Base-by-base conservation (phyloP, 306 rosid species). In the Quercus agrifolia region DNA sequence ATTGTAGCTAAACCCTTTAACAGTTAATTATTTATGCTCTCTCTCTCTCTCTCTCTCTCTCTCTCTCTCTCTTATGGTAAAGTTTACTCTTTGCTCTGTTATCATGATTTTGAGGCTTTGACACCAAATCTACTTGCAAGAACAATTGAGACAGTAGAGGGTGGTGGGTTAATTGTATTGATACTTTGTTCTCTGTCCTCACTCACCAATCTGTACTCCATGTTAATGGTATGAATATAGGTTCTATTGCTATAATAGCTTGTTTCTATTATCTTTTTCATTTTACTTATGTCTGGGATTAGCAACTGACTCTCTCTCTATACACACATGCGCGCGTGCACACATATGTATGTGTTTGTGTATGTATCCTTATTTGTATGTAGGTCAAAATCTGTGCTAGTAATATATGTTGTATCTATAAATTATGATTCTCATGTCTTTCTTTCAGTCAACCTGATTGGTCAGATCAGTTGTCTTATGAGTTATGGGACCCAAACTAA, bases 91-190 rank as follows among this genome's bases (percentile, higher is more conserved):
- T 67, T 74, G 67, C n/a, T 78, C 63, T 88, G 71, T 51, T 56
- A 77, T 68, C 79, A 92, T 96, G 98, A 92, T 83, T 95, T 92
- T 78, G 99, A 91, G 84, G 99, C 98, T 17, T 67, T 93, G 89
- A 93, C 98, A 7, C 98, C 99, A 31, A 95, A 95, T 88, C 90
- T 93, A 41, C 86, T 95, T 3, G 99, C 98, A 74, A 91, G 99
- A 83, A 90, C 99, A 0, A 91, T 95, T 78, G 99, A 95, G 86
- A 95, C 98, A 0, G 99, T 93, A 76, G 97, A 95, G 87, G 99
- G 99, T 78, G 98, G 99, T 56, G 99, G 99, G 61, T 23, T 95
- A 82, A 58, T 95, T 70, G 56, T 95, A 79, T 86, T 95, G 87
- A 82, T 95, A 61, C 84, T 95, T 74, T 91, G 88, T 73, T 87